phyloP scores from a whole-genome alignment of 2,329 filamentous ascomycete genomes.

The Apiospora koreana region DNA sequence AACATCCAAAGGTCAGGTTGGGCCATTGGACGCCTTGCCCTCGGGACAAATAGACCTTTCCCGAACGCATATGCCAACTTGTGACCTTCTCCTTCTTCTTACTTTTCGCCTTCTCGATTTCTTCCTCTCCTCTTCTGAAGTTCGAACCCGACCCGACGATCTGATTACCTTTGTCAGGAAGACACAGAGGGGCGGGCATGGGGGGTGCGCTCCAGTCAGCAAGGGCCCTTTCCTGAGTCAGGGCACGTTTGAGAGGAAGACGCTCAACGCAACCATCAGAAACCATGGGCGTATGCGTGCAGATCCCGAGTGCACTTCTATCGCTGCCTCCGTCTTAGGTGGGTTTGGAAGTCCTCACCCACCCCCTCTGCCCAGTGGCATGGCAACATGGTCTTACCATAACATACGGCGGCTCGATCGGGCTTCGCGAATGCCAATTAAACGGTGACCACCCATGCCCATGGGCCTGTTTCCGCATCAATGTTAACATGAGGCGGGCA shows the following conservation, averaged over 20 bases:
- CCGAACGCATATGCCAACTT: neutral
- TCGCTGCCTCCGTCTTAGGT: slow-evolving; percentile 5
- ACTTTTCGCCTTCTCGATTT: neutral
- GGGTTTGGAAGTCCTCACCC: slow-evolving; percentile 2
- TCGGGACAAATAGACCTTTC: neutral
- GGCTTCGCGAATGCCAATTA: slow-evolving; percentile 7
- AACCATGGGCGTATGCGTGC: slow-evolving; percentile 8
- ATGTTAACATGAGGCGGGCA: neutral
- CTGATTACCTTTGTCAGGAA: neutral
- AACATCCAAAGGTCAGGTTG: neutral
- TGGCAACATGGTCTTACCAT: slow-evolving; percentile 8
- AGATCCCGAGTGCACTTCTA: neutral
- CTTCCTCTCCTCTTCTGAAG: neutral
- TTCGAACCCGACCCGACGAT: neutral
- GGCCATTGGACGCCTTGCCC: neutral
- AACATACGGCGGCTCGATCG: slow-evolving; percentile 7
- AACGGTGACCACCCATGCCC: neutral
- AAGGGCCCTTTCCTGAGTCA: slow-evolving; percentile 5
- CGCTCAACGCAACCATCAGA: slow-evolving; percentile 11
- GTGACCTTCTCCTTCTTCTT: neutral
- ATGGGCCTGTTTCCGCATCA: neutral
- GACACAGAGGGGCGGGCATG: neutral
- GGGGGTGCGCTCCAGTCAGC: neutral
- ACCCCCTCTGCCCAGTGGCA: neutral
- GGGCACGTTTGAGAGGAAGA: slow-evolving; percentile 7